Evolutionary conservation across 2,329 filamentous ascomycete species (phyloP), one percentile per base, ranked within the genome.

Genomic region (Boeremia lycopersici): DNA sequence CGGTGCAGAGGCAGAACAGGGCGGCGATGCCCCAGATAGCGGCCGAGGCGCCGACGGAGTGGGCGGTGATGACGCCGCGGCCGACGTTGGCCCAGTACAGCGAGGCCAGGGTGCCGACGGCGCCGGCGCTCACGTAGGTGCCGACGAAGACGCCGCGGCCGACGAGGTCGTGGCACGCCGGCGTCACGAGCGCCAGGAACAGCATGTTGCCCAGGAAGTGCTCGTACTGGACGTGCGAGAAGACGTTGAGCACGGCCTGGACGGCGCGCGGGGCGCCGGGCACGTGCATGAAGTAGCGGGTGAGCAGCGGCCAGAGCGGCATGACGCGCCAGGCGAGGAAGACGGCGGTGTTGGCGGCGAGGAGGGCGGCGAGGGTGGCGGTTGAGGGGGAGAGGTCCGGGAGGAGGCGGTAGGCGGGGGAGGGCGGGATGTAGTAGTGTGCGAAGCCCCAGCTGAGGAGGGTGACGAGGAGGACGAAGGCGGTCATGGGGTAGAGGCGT

Each of bases 181-280:
- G 82, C 23, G 89, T 90, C 15, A 91, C 79, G 65, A 90, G 77
- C 78, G 81, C 87, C 4, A 93, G 77, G 35, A 83, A 77, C 8
- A 81, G 63, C 83, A 90, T 86, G 74, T 93, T 93, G 36, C 80
- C 69, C 23, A 79, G 17, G 2, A 75, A 50, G 52, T 95, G 90
- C 41, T 73, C 66, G 15, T 86, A 61, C 3, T 74, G 76, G 48
- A 89, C 84, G 76, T 95, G 90, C 17, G 86, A 89, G 76, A 92
- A 90, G 44, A 84, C 77, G 61, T 85, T 84, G 30, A 85, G 84
- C 26, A 93, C 66, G 57, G 90, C 73, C 59, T 83, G 82, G 17
- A 85, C 53, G 4, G 88, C 82, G 58, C 82, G 82, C 8, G 89
- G 88, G 46, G 86, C 86, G 6, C 85, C 71, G 10, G 71, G 72